Percentiles rank a stretch among this genome's conserved stretches.
Evolutionary conservation across 2,329 filamentous ascomycete genomes (phyloP).

Genomic region (Didymella arachidicola): DNA sequence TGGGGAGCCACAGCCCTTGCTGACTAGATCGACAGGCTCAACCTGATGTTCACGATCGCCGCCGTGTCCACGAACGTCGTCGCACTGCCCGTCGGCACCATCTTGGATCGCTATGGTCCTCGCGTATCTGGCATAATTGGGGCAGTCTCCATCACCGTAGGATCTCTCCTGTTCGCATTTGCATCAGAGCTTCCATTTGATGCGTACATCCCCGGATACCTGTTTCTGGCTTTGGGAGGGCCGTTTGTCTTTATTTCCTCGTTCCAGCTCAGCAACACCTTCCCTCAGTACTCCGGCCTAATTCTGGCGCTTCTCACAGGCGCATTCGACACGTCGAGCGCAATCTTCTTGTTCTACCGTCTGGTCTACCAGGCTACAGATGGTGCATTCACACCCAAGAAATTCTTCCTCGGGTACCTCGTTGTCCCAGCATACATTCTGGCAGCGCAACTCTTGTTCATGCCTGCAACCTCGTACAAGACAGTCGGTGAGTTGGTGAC

Average conservation of each 20-base stretch:
- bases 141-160: conserved; percentile 70
- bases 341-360: conserved; percentile 58
- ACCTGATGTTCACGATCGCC: conserved; percentile 91
- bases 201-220: conserved; percentile 62
- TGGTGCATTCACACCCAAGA: conserved; percentile 54
- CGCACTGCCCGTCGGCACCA: conserved; percentile 83
- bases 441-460: conserved; percentile 56
- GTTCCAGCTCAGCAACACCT: conserved; percentile 61
- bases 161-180: conserved; percentile 77
- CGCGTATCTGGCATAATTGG: conserved; percentile 77
- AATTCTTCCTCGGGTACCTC: conserved; percentile 60
- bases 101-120: conserved; percentile 84
- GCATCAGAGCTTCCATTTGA: conserved; percentile 73
- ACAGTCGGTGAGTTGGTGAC: conserved; percentile 79
- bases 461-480: conserved; percentile 59
- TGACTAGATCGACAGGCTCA: conserved; percentile 66
- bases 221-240: conserved; percentile 59
- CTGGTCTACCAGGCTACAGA: conserved; percentile 56
- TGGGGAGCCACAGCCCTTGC: conserved; percentile 43
- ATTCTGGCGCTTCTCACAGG: conserved; percentile 61
- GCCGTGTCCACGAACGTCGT: conserved; percentile 88
- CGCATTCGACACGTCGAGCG: conserved; percentile 60
- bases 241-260: conserved; percentile 61
- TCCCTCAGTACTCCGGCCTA: conserved; percentile 58
- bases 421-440: conserved; percentile 57